A percentile compares a stretch with the other conserved stretches of the same genome.
These are phyloP conservation scores for Stropharia rugosoannulata DNA, from an alignment of 768 basidiomycete genomes.

Conservation along the genomic window DNA sequence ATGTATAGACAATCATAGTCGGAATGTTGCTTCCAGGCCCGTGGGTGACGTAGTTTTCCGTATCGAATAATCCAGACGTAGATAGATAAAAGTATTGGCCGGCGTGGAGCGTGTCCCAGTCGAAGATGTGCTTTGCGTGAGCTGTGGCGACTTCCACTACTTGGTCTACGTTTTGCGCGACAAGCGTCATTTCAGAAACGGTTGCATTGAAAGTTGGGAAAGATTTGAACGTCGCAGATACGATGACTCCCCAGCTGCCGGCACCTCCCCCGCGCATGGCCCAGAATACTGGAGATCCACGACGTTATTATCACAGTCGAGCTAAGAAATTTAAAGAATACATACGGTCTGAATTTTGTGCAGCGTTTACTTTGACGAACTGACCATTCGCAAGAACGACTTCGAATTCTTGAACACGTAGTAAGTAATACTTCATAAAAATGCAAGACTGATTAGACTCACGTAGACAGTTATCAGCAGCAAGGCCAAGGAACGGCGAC, in stretches of 20 bases:
- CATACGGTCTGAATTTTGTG: conserved; percentile 34
- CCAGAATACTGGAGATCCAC: conserved; percentile 37
- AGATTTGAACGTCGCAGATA: conserved; percentile 44
- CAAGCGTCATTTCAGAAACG: not conserved
- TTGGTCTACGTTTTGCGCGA: conserved; percentile 2
- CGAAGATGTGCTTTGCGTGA: conserved; percentile 37
- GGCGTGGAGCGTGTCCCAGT: conserved; percentile 27
- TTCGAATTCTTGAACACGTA: conserved; percentile 35
- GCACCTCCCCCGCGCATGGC: conserved; percentile 53
- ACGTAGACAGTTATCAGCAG: conserved; percentile 29
- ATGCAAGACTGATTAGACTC: not conserved
- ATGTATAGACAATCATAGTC: not conserved
- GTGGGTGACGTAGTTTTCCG: not conserved
- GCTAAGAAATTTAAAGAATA: not conserved
- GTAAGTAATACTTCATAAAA: not conserved
- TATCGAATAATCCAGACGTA: not conserved
- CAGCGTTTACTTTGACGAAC: conserved; percentile 35
- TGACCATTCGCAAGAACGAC: conserved; percentile 43
- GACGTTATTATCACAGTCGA: not conserved
- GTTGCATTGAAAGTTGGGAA: conserved; percentile 25
- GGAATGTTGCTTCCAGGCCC: not conserved
- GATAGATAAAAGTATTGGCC: conserved; percentile 28
- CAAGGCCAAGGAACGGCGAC: conserved; percentile 34
- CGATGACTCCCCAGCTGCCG: conserved; percentile 47
- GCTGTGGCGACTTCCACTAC: conserved; percentile 23